Evolutionary conservation across 75 land plant species (phyloP), one percentile per base, ranked within the genome.

Genomic region (Pinus tabuliformis): DNA sequence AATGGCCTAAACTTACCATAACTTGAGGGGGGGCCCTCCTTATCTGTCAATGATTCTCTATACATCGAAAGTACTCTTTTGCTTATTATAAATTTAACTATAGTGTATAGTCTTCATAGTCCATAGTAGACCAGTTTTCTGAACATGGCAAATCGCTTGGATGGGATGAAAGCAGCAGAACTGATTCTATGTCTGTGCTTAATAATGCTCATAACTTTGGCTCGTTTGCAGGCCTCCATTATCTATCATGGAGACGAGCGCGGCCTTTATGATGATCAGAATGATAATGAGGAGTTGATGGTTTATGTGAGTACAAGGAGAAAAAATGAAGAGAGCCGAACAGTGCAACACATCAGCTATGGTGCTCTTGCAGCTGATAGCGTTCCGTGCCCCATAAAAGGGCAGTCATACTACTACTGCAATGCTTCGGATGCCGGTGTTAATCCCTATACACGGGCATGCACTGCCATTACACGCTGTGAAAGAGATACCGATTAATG

Each of bases 391-490:
- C n/a, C 49, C 18, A 68, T 42, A 7, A 8, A 49, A 39, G 71
- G 71, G 2, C 71, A 68, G 71, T 68, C 71, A 68, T 68, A 68
- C 49, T 68, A 68, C 52, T 20, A 68, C 39, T 68, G 52, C 71
- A 68, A 68, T 68, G 52, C 71, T 68, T 68, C 71, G 8, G 45
- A 66, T 3, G 7, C 71, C 16, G 1, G 9, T 18, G 71, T 45
- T 21, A 68, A 68, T 68, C 71, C 71, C 20, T 68, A 42, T 39
- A 33, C 12, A 39, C 71, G 49, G 37, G 18, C 71, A 18, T 68
- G 71, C 71, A 33, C 71, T 68, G 52, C 52, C 49, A 42, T 68
- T 39, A 68, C 71, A 37, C 71, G 71, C 71, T 68, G 71, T 68
- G 52, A 6, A 9, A 68, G 71, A n/a, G 71, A 68, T 39, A 68